A percentile compares a stretch with the other conserved stretches of the same genome.
Evolutionary conservation across 495 filamentous ascomycete genomes (phyloP).

Genomic region (Aspergillus ostianus): DNA sequence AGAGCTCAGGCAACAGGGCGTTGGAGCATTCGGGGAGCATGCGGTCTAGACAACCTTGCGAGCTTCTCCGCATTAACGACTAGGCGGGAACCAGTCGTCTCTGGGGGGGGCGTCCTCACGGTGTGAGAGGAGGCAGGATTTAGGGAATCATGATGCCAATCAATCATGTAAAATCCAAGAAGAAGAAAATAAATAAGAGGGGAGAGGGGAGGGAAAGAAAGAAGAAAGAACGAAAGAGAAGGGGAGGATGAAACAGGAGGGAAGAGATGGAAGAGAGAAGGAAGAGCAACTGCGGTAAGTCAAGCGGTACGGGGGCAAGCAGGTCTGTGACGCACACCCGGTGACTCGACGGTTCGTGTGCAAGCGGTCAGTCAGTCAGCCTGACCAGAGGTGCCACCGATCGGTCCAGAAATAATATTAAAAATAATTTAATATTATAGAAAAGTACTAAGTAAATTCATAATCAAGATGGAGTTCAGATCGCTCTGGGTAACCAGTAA

Average conservation of each 20-base stretch:
- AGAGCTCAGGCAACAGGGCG: conserved; percentile 24
- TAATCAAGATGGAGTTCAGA: no score
- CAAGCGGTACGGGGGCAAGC: conserved; percentile 11
- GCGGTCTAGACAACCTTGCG: conserved; percentile 32
- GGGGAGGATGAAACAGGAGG: conserved; percentile 35
- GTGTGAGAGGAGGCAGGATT: conserved; percentile 21
- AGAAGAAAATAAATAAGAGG: conserved; percentile 25
- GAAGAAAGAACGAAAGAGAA: conserved; percentile 44
- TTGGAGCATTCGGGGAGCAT: conserved; percentile 31
- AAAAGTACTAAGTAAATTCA: no score
- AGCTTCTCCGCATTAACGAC: conserved; percentile 48
- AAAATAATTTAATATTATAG: no score
- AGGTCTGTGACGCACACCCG: conserved; percentile 34
- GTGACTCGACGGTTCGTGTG: conserved; percentile 26
- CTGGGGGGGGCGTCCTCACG: conserved; percentile 25
- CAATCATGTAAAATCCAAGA: background rate
- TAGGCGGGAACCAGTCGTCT: conserved; percentile 21
- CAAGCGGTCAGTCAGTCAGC: conserved; percentile 11
- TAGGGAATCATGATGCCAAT: conserved; percentile 23
- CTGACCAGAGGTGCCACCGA: no score
- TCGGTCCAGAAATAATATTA: no score
- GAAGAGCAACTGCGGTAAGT: conserved; percentile 5
- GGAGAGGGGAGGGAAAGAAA: conserved; percentile 33
- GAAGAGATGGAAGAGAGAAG: conserved; percentile 41
- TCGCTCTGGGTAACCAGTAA: no score